Evolutionary conservation across 2,329 filamentous ascomycete genomes (phyloP).

Genomic region (Fusarium udum): DNA sequence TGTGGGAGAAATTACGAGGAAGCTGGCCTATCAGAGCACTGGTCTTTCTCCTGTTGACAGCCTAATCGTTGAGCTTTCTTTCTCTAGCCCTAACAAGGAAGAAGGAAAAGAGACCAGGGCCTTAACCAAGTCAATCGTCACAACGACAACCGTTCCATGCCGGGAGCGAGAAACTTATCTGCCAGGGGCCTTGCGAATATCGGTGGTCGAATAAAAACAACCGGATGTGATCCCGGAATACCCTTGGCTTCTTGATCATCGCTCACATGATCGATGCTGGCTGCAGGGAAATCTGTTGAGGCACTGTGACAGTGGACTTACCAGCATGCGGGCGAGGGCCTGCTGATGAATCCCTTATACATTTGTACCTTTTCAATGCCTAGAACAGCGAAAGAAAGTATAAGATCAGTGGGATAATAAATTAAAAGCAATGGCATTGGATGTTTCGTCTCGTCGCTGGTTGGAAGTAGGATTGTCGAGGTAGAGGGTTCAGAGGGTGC

Average conservation of each 20-base stretch:
- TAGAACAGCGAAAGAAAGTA: neutral
- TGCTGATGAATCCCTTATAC: neutral
- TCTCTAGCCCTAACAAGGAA: neutral
- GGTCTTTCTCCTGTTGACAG: neutral
- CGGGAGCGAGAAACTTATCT: neutral
- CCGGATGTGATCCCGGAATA: neutral
- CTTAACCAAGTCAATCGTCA: neutral
- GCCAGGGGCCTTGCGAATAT: neutral
- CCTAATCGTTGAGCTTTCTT: neutral
- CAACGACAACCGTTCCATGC: neutral
- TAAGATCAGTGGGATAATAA: neutral
- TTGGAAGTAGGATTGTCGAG: neutral
- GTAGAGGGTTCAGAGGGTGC: neutral
- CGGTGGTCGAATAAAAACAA: neutral
- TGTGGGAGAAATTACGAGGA: neutral
- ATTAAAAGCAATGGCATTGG: neutral
- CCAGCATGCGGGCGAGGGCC: neutral
- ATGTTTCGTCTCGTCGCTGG: neutral
- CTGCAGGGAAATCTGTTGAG: conserved; percentile 33
- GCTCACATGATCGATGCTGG: conserved; percentile 39
- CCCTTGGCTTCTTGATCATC: conserved; percentile 4
- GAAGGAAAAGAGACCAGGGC: neutral
- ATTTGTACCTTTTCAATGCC: neutral
- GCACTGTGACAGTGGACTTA: neutral
- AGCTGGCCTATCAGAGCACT: conserved; percentile 12